Evolutionary conservation across 345 rosid genomes (phyloP), one percentile per base, ranked within the genome.

Genomic region (Leavenworthia alabamica): DNA sequence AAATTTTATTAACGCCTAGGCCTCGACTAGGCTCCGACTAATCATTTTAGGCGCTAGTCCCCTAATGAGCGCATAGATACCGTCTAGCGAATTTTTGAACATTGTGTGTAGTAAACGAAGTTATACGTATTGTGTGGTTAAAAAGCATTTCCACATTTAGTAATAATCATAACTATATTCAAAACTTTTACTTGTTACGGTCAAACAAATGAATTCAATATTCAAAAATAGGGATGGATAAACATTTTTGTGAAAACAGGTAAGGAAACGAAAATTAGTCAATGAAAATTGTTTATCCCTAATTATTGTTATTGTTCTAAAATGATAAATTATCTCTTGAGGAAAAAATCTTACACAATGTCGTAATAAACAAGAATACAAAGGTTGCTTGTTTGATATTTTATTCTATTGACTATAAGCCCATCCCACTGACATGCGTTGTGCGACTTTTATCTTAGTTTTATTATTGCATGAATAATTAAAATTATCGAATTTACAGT

Each of bases 381-480:
- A 22, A 31, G 33, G 53, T 58, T 59, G 51, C 46, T 33, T 55
- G 65, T 58, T 47, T 48, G 59, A 12, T 4, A 16, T n/a, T 32
- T 32, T 26, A 42, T 31, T 42, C 23, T 14, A 59, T 32, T 3
- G 31, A 51, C 57, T 16, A 28, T 5, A 39, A 59, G 52, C 59
- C 73, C 73, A 68, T 68, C 29, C 65, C 22, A 22, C 53, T 59
- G 60, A 31, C 60, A 49, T 68, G 59, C 45, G 42, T 67, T 49
- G 29, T 56, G 33, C 35, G 50, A 57, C 33, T 57, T 43, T 65
- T 37, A 45, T n/a, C 58, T 12, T 33, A 36, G 16, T 46, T 66
- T 0, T 17, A 19, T 48, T 23, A 56, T 36, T 13, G 31, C 40
- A 35, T 35, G 14, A 12, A 35, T 35, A 35, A 35, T 51, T 29